Evolutionary conservation across 164 flowering plant species (phyloP).

Genomic region (Magnolia officinalis): DNA sequence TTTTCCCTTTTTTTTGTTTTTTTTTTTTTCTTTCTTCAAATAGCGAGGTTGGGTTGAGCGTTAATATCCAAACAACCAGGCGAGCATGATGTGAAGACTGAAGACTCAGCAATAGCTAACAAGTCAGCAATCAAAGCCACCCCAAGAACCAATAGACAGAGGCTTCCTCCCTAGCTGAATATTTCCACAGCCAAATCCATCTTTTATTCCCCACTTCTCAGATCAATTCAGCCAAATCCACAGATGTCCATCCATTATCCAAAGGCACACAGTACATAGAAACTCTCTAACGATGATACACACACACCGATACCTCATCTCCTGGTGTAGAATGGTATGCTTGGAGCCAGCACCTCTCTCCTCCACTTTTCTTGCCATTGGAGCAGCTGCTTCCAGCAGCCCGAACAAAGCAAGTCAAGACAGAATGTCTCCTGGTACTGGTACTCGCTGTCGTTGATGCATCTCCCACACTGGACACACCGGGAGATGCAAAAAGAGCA

Average conservation of each 20-base stretch:
- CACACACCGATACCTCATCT: slow-evolving; percentile 14
- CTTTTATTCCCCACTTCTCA: neutral
- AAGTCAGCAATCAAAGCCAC: neutral
- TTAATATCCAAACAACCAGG: neutral
- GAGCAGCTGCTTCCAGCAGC: slow-evolving; percentile 44
- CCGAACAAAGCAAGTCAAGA: slow-evolving; percentile 61
- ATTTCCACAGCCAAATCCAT: neutral
- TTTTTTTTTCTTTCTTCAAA: neutral
- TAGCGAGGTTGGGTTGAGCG: neutral
- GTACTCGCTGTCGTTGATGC: slow-evolving; percentile 56
- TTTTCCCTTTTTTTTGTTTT: neutral
- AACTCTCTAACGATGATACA: slow-evolving; percentile 17
- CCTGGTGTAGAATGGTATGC: slow-evolving; percentile 11
- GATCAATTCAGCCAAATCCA: neutral
- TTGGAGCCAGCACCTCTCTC: slow-evolving; percentile 13
- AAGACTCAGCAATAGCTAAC: neutral
- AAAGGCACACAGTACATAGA: slow-evolving; percentile 6
- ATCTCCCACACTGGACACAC: slow-evolving; percentile 71
- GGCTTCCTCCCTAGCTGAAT: neutral
- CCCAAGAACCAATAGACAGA: neutral
- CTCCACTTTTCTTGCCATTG: slow-evolving; percentile 23
- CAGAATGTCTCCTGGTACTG: slow-evolving; percentile 81
- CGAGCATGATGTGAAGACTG: neutral
- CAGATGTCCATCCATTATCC: slow-evolving; percentile 6
- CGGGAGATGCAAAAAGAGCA: slow-evolving; percentile 72